Conservation (phyloP, 2,329 filamentous ascomycete genomes). For the Alternaria hordeiaustralica region DNA sequence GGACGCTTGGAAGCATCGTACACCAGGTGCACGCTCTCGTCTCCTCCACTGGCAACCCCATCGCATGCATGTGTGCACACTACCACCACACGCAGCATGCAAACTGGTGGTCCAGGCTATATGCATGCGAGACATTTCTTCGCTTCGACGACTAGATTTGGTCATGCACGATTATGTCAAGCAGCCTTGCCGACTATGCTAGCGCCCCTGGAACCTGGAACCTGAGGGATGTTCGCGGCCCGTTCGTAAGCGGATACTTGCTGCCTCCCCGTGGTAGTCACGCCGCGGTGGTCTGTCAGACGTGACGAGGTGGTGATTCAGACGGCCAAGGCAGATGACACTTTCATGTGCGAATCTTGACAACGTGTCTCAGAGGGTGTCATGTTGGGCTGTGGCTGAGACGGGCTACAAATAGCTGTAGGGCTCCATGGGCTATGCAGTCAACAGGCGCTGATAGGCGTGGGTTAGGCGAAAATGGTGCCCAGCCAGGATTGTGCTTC, state of each 20-base stretch:
- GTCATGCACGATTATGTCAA: conserved; percentile 15
- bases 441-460: conserved; percentile 18
- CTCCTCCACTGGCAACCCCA: background rate
- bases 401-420: conserved; percentile 14
- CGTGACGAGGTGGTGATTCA: conserved; percentile 14
- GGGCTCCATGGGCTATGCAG: conserved; percentile 16
- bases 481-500: conserved; percentile 5
- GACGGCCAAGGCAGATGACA: conserved; percentile 12
- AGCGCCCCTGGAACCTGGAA: background rate
- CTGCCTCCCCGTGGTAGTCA: conserved; percentile 10
- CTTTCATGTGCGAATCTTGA: conserved; percentile 1
- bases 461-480: conserved; percentile 3
- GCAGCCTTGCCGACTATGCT: background rate
- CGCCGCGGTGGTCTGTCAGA: conserved; percentile 8
- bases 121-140: conserved; percentile 7
- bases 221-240: conserved; percentile 25
- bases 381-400: conserved; percentile 19
- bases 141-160: background rate
- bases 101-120: conserved; percentile 15
- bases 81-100: background rate
- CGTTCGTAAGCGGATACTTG: conserved; percentile 27
- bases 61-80: background rate
- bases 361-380: conserved; percentile 14
- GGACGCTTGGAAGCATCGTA: background rate
- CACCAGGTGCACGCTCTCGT: background rate